These are phyloP conservation scores for Botryotinia calthae DNA, from an alignment of 2,329 filamentous ascomycete species.

Conservation along the genomic window DNA sequence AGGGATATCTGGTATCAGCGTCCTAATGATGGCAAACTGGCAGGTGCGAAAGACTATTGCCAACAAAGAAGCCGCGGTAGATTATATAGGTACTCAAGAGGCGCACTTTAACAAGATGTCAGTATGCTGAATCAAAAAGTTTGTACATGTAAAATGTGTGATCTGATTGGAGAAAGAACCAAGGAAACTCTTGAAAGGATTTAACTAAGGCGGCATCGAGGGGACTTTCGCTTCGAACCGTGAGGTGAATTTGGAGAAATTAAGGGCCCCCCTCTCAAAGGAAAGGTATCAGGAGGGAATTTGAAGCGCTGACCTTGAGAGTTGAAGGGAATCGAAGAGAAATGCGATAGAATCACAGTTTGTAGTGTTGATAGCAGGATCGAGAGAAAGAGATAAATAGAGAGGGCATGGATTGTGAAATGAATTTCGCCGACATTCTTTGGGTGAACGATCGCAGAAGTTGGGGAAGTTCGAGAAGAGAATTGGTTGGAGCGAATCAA, in stretches of 20 bases:
- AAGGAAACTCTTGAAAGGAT: neutral
- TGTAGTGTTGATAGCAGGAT: neutral
- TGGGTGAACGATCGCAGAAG: no score
- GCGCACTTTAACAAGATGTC: neutral
- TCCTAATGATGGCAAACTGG: neutral
- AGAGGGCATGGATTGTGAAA: neutral
- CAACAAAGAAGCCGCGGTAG: neutral
- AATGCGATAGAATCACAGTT: neutral
- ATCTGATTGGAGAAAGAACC: neutral
- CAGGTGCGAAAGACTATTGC: neutral
- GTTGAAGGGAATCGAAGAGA: neutral
- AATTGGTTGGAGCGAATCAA: neutral
- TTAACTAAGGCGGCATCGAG: neutral
- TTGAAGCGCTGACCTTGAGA: neutral
- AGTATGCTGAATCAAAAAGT: neutral
- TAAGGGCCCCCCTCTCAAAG: neutral
- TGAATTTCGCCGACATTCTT: neutral
- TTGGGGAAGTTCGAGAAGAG: neutral
- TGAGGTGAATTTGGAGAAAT: neutral
- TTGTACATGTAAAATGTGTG: neutral
- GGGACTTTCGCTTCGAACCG: conserved; percentile 8
- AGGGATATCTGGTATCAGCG: neutral
- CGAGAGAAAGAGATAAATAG: neutral
- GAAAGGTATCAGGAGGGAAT: neutral
- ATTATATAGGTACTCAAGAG: neutral